A percentile compares a stretch with the other conserved stretches of the same genome.
Conservation (phyloP, 768 basidiomycete species). For the Boletus sensibilis region DNA sequence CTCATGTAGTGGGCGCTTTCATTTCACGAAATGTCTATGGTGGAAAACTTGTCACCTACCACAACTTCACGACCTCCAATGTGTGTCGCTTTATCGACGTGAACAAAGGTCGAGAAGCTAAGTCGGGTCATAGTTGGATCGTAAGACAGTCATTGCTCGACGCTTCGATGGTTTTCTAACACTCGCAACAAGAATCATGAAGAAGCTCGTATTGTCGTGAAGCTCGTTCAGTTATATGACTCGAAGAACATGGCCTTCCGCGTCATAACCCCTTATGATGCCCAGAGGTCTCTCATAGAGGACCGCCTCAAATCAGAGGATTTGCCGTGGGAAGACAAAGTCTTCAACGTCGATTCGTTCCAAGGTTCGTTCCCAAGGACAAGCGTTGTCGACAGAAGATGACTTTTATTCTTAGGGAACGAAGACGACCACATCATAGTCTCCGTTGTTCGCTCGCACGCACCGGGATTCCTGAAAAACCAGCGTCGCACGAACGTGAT, state of each 20-base stretch:
- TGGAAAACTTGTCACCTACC: constrained; percentile 53
- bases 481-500: constrained; percentile 77
- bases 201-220: constrained; percentile 53
- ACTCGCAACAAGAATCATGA: constrained; percentile 49
- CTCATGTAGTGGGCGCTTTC: constrained; percentile 66
- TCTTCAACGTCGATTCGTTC: constrained; percentile 77
- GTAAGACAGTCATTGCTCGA: constrained; percentile 17
- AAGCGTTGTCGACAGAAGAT: constrained; percentile 3
- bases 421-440: constrained; percentile 75
- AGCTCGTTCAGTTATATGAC: constrained; percentile 53
- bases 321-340: constrained; percentile 60
- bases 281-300: constrained; percentile 62
- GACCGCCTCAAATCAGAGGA: constrained; percentile 43
- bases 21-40: constrained; percentile 69
- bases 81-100: constrained; percentile 42
- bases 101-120: constrained; percentile 30
- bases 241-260: constrained; percentile 46
- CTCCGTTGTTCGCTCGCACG: constrained; percentile 60
- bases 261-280: constrained; percentile 81
- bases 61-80: constrained; percentile 39
- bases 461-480: constrained; percentile 63
- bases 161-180: constrained; percentile 3
- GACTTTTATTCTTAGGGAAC: constrained; percentile 53
- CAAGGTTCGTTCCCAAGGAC: constrained; percentile 53
- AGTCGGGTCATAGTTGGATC: constrained; percentile 34